phyloP scores from a whole-genome alignment of 1,139 yeast species.

The Kodamaea anthophila region DNA sequence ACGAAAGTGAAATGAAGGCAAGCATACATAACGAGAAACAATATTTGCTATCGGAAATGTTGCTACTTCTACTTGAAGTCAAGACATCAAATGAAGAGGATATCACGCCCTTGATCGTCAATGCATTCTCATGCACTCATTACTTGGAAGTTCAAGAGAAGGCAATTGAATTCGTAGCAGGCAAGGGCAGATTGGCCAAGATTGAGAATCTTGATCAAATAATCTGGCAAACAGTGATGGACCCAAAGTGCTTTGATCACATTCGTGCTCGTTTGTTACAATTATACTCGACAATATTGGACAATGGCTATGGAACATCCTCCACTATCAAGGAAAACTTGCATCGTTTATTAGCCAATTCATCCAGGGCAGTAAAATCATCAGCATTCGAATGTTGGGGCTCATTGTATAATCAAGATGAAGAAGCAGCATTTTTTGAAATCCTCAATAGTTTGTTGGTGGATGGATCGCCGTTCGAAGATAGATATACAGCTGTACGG shows the following conservation, averaged over 20 bases:
- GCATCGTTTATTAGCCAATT: background rate
- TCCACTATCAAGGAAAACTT: background rate
- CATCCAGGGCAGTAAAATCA: slow-evolving; percentile 8
- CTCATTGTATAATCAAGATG: slow-evolving; percentile 3
- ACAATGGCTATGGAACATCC: too few species aligned
- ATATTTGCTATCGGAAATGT: slow-evolving; percentile 21
- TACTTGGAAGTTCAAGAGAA: slow-evolving; percentile 46
- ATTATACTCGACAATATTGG: slow-evolving; percentile 16
- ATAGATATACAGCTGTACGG: slow-evolving; percentile 43
- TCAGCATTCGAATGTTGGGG: slow-evolving; percentile 11
- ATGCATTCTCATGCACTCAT: slow-evolving; percentile 27
- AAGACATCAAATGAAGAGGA: slow-evolving; percentile 11
- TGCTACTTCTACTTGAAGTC: slow-evolving; percentile 20
- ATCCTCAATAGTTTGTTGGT: slow-evolving; percentile 16
- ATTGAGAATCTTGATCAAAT: slow-evolving; percentile 8
- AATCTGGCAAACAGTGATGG: slow-evolving; percentile 20
- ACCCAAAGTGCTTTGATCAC: slow-evolving; percentile 30
- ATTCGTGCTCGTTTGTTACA: slow-evolving; percentile 38
- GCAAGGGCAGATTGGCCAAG: slow-evolving; percentile 6
- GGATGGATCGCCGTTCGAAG: slow-evolving; percentile 40
- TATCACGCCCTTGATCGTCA: slow-evolving; percentile 18
- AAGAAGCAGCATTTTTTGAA: slow-evolving; percentile 3
- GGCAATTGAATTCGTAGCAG: slow-evolving; percentile 27
- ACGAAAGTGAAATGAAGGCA: background rate
- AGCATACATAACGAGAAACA: slow-evolving; percentile 6